Evolutionary conservation across 768 basidiomycete species (phyloP), one percentile per base, ranked within the genome.

Genomic region (Ramaria rubella): DNA sequence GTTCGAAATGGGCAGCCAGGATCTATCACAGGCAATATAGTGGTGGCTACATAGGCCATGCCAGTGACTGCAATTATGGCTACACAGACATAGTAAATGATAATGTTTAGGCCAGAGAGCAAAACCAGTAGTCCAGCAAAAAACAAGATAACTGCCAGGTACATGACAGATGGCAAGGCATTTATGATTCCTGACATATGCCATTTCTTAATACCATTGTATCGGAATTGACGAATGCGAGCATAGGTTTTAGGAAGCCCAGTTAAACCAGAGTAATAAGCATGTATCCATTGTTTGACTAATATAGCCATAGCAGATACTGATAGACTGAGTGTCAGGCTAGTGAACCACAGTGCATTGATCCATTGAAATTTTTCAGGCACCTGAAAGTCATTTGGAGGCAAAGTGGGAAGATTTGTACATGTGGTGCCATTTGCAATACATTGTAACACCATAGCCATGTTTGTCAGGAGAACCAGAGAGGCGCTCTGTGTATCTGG

Each of bases 351-450:
- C 2, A 67, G 59, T 4, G 46, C 44, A 55, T 68, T 70, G 53
- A 67, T 60, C 73, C 70, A 46, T 78, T 80, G 64, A 77, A 79
- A 60, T 79, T 81, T 54, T 77, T 76, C 52, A 75, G 49, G 11
- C 8, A 19, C 43, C 33, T 31, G 57, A 26, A 24, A 23, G 38
- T 24, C 21, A 19, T 4, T 26, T 29, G 21, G 9, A 27, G 52
- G 34, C 21, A 36, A 15, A 3, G 42, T 36, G 4, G 33, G 31
- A 17, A 43, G 17, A 24, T 21, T 54, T 21, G 44, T 27, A 43
- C 33, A 59, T 19, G 40, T 40, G 5, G 58, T 59, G 29, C 51
- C 50, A 26, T 50, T 52, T 3, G 38, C 31, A 33, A 49, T 51
- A 36, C 44, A 55, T 5, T 33, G 15, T 31, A 52, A 36, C 19